Conservation (phyloP, 2,329 filamentous ascomycete species). For the Exophiala oligosperma region DNA sequence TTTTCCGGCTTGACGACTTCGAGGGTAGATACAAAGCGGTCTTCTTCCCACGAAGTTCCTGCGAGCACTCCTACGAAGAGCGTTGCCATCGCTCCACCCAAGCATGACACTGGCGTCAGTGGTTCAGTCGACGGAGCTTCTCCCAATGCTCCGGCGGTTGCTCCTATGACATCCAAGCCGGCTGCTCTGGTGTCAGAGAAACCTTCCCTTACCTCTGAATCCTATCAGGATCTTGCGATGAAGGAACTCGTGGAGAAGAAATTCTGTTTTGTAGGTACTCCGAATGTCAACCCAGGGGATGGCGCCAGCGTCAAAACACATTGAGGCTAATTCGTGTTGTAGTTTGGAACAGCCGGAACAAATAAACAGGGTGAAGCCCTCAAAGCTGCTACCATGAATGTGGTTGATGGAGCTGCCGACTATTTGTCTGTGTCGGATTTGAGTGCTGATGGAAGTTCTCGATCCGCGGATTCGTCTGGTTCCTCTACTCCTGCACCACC, state of each 20-base stretch:
- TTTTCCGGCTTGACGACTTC: conserved; percentile 27
- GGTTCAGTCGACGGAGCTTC: conserved; percentile 8
- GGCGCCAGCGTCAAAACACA: conserved; percentile 28
- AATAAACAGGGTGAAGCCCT: conserved; percentile 33
- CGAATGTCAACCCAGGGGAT: conserved; percentile 29
- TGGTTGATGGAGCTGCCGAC: conserved; percentile 44
- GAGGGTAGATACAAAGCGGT: conserved; percentile 28
- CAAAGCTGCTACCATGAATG: conserved; percentile 23
- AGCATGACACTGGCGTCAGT: conserved; percentile 24
- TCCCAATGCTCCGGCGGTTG: conserved; percentile 22
- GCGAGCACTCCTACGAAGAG: conserved; percentile 20
- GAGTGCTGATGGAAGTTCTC: conserved; percentile 24
- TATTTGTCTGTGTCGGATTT: conserved; percentile 24
- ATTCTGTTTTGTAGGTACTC: conserved; percentile 97
- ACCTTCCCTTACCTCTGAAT: conserved; percentile 76
- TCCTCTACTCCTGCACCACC: conserved; percentile 27
- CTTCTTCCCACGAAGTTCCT: conserved; percentile 29
- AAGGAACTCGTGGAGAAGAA: conserved; percentile 68
- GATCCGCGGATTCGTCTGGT: conserved; percentile 30
- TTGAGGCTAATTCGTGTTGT: conserved; percentile 33
- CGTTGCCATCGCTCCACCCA: conserved; percentile 15
- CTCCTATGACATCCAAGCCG: conserved; percentile 47
- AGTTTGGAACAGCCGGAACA: conserved; percentile 52
- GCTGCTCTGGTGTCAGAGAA: conserved; percentile 61
- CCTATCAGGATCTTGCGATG: conserved; percentile 78